phyloP scores from a whole-genome alignment of 1,284 basidiomycete species.

The Microbotryum scabiosae region DNA sequence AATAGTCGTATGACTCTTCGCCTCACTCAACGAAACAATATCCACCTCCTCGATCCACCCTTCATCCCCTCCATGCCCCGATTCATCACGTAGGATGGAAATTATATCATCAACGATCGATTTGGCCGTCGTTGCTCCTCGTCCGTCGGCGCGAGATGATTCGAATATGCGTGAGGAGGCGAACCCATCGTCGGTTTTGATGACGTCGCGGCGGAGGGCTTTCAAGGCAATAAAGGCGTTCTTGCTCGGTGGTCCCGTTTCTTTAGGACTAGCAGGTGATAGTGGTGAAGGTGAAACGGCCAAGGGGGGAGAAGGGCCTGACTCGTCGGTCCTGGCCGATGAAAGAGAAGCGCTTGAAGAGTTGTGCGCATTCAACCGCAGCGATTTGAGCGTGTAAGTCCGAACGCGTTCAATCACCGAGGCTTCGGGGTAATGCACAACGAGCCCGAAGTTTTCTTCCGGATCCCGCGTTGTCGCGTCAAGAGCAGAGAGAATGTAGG shows the following conservation, averaged over 20 bases:
- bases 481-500: conserved; percentile 81
- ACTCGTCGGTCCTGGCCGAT: neutral
- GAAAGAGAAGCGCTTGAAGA: neutral
- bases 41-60: conserved; percentile 58
- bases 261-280: neutral
- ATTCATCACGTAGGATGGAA: conserved; percentile 57
- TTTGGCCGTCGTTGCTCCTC: conserved; percentile 60
- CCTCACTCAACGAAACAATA: conserved; percentile 57
- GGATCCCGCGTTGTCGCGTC: conserved; percentile 77
- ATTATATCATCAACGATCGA: conserved; percentile 69
- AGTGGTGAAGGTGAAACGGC: neutral
- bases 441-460: conserved; percentile 75
- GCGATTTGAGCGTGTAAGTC: conserved; percentile 64
- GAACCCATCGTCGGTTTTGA: conserved; percentile 34
- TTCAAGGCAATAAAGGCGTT: conserved; percentile 44
- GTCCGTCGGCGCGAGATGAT: conserved; percentile 58
- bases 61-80: conserved; percentile 39
- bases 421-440: conserved; percentile 63
- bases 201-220: conserved; percentile 39
- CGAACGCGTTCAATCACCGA: conserved; percentile 56
- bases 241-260: neutral
- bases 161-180: conserved; percentile 54
- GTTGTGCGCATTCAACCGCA: neutral
- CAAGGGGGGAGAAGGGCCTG: neutral
- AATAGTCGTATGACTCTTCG: conserved; percentile 18